phyloP scores from a whole-genome alignment of 208 protist species.

The Wallacemonas sp. region DNA sequence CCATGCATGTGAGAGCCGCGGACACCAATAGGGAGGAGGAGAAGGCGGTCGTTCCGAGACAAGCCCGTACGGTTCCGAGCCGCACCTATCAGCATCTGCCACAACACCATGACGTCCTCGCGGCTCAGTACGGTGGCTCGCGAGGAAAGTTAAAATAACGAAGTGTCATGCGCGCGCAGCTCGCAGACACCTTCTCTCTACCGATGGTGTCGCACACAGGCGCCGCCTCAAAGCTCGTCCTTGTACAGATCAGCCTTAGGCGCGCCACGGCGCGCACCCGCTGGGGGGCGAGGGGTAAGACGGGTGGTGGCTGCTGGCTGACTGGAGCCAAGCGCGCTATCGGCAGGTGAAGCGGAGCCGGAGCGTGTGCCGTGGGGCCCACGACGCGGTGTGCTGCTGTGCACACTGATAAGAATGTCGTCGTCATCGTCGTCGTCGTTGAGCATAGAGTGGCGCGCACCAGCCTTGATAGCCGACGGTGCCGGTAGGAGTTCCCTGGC shows the following conservation, averaged over 20 bases:
- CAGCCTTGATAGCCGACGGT: not conserved
- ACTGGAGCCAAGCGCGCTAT: not conserved
- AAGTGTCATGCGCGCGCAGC: too few relatives aligned
- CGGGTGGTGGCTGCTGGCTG: not conserved
- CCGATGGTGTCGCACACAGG: not conserved
- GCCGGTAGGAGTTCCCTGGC: not conserved
- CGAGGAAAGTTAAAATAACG: too few relatives aligned
- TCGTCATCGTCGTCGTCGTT: constrained; percentile 1
- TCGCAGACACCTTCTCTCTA: too few relatives aligned
- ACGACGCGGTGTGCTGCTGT: not conserved
- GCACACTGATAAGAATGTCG: not conserved
- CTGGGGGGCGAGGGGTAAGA: not conserved
- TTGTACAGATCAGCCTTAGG: not conserved
- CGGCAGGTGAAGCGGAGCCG: not conserved
- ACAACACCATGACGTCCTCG: too few relatives aligned
- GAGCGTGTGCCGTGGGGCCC: not conserved
- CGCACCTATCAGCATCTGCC: too few relatives aligned
- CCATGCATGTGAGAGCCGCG: not conserved
- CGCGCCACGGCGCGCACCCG: not conserved
- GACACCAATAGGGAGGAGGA: too few relatives aligned
- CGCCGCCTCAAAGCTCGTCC: not conserved
- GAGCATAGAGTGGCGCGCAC: too few relatives aligned
- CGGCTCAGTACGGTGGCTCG: too few relatives aligned
- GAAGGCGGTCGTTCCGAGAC: too few relatives aligned
- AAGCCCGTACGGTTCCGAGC: too few relatives aligned